These are phyloP conservation scores for Cyclostephanos tholiformis DNA, from an alignment of 108 stramenopile genomes.

Conservation along the genomic window DNA sequence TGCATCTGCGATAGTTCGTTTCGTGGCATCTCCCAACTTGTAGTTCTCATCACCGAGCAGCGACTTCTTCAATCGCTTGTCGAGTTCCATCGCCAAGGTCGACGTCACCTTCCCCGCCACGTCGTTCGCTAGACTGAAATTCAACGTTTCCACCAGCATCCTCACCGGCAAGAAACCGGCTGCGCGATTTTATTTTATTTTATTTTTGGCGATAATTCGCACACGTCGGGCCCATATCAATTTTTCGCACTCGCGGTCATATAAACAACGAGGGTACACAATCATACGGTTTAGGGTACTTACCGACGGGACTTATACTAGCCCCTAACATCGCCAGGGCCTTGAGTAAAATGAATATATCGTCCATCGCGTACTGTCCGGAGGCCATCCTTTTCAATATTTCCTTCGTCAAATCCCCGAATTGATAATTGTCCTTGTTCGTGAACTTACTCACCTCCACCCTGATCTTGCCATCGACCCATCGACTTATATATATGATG, in stretches of 20 bases:
- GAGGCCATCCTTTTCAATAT: conserved; percentile 27
- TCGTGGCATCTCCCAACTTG: conserved; percentile 45
- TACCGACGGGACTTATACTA: conserved; percentile 42
- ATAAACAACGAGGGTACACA: too few species aligned
- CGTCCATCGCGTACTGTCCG: conserved; percentile 43
- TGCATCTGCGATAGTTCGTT: conserved; percentile 27
- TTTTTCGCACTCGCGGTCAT: not conserved
- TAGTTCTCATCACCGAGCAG: conserved; percentile 47
- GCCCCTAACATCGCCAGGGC: conserved; percentile 40
- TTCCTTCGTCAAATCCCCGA: conserved; percentile 44
- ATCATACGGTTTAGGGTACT: not conserved
- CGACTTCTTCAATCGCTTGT: conserved; percentile 45
- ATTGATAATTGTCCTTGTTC: conserved; percentile 25
- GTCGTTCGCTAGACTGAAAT: conserved; percentile 38
- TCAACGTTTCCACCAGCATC: conserved; percentile 36
- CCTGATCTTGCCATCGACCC: conserved; percentile 35
- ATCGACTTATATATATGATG: conserved; percentile 26
- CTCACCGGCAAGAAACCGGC: conserved; percentile 46
- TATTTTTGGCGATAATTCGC: too few species aligned
- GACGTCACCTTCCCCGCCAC: conserved; percentile 31
- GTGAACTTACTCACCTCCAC: conserved; percentile 32
- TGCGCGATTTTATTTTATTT: not conserved
- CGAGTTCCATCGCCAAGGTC: conserved; percentile 41
- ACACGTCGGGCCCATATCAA: not conserved
- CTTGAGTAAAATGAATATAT: conserved; percentile 45